Evolutionary conservation across 2,329 filamentous ascomycete genomes (phyloP).

Genomic region (Xylariaceae sp.): DNA sequence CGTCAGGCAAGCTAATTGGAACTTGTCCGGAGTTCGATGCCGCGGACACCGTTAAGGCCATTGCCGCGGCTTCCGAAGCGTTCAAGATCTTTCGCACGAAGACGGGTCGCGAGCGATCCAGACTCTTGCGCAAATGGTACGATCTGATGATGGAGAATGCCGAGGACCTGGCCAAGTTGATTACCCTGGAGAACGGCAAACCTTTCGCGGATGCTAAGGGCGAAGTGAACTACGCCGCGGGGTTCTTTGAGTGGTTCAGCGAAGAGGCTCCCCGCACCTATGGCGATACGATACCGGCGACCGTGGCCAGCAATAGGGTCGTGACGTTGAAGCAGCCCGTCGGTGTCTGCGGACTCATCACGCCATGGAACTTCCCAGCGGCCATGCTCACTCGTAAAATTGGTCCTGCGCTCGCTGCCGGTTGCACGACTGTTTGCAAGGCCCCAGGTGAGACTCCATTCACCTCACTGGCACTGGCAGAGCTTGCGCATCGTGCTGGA

Average conservation of each 20-base stretch:
- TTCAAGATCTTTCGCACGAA: constrained; percentile 64
- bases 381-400: constrained; percentile 70
- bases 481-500: constrained; percentile 79
- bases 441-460: constrained; percentile 89
- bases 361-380: constrained; percentile 84
- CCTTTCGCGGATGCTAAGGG: constrained; percentile 68
- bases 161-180: constrained; percentile 74
- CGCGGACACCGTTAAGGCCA: constrained; percentile 73
- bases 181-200: constrained; percentile 90
- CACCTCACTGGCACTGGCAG: constrained; percentile 79
- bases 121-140: constrained; percentile 74
- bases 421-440: constrained; percentile 90
- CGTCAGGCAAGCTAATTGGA: constrained; percentile 74
- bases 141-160: constrained; percentile 72
- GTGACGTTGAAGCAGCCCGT: constrained; percentile 78
- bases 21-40: constrained; percentile 78
- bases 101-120: constrained; percentile 69
- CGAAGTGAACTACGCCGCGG: constrained; percentile 67
- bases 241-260: constrained; percentile 76
- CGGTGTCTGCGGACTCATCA: constrained; percentile 76
- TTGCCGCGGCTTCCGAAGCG: constrained; percentile 74
- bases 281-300: constrained; percentile 69
- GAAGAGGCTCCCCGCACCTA: constrained; percentile 71
- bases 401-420: constrained; percentile 77
- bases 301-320: constrained; percentile 65